These are phyloP conservation scores for Mycena vulgaris DNA, from an alignment of 768 basidiomycete genomes.

Conservation along the genomic window DNA sequence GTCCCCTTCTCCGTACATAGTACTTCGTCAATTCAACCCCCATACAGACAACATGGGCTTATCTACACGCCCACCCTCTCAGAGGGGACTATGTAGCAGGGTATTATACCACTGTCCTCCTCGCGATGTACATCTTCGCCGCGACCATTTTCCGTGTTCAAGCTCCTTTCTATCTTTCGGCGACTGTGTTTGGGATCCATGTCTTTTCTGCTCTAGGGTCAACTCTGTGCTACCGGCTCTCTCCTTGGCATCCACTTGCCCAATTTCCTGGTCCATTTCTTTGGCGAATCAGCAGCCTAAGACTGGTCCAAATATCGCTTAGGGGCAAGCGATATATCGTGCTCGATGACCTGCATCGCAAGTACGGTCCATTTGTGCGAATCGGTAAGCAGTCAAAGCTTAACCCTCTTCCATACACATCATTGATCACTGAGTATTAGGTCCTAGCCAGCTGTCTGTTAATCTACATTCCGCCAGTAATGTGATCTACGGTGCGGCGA, in stretches of 20 bases:
- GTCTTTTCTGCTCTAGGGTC: too few species aligned
- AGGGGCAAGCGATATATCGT: slow-evolving; percentile 49
- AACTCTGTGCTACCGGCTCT: slow-evolving; percentile 48
- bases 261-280: slow-evolving; percentile 54
- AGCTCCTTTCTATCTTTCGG: too few species aligned
- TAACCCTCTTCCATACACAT: too few species aligned
- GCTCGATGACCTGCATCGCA: slow-evolving; percentile 47
- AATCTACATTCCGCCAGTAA: background rate
- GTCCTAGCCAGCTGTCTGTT: background rate
- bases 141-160: too few species aligned
- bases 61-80: too few species aligned
- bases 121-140: too few species aligned
- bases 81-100: too few species aligned
- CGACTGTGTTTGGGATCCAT: too few species aligned
- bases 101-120: too few species aligned
- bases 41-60: too few species aligned
- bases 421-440: background rate
- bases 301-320: background rate
- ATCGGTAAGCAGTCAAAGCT: slow-evolving; percentile 45
- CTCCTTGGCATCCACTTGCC: slow-evolving; percentile 58
- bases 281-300: slow-evolving; percentile 48
- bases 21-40: too few species aligned
- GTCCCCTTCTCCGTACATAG: too few species aligned
- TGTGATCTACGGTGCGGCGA: slow-evolving; percentile 4
- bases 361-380: slow-evolving; percentile 55